Base-by-base conservation (phyloP, 2,329 filamentous ascomycete genomes). In the Cladosporium sp. region DNA sequence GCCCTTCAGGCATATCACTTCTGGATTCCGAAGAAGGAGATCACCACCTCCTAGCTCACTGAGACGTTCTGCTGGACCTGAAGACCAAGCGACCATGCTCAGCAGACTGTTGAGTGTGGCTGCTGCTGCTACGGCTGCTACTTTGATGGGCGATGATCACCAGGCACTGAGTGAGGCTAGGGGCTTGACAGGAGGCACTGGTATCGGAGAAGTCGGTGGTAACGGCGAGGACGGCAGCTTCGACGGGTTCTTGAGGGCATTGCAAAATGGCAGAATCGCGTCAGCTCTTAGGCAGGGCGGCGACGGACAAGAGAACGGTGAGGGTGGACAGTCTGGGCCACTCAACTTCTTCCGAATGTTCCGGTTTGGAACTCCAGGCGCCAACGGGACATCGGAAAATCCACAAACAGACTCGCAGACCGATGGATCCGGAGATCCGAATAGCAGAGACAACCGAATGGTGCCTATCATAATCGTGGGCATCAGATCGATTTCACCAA, bases 321-420 rank as follows among this genome's bases (percentile, higher is more conserved):
- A 81, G 28, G 79, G 80, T 43, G 79, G 80, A 34, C 59, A 63
- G 18, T 77, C 83, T 10, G 81, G 84, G 13, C 86, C 88, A 4
- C 79, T 90, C 66, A 90, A 90, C 73, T 89, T 90, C 74, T 85
- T 90, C 76, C 81, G 88, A 65, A 89, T 90, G 76, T 90, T 90
- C 75, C 81, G 88, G 56, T 90, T 90, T 75, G 85, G 86, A 57
- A 85, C 87, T 63, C 81, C 83, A 10, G 78, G 80, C 28, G 70
- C 65, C 25, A 70, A 58, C 68, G 34, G 70, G 68, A 64, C 70
- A 62, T 43, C 60, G 18, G 60, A 63, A 10, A 63, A 30, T 16
- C 30, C 49, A 53, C 36, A 59, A 14, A 14, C 48, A 26, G 51
- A 18, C 16, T 62, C 48, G 28, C 59, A 62, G 46, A 73, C 18